These are phyloP conservation scores for Elsinoe arachidis DNA, from an alignment of 2,329 filamentous ascomycete species.

Conservation along the genomic window DNA sequence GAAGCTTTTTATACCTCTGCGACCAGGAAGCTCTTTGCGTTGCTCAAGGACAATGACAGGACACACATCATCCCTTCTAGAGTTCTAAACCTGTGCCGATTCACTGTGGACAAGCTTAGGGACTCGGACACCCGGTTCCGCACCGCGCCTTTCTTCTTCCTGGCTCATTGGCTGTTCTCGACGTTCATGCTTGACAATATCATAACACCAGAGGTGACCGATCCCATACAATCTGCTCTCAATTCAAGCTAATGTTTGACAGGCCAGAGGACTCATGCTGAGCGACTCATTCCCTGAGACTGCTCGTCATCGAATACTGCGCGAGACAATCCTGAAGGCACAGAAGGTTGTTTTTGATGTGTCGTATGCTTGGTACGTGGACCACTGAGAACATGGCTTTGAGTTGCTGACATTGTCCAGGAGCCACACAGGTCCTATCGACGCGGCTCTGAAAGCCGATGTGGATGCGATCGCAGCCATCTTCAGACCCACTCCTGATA, in stretches of 20 bases:
- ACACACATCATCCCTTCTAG: constrained; percentile 78
- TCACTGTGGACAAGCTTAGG: constrained; percentile 60
- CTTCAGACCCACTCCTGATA: constrained; percentile 40
- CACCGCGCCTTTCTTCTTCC: constrained; percentile 67
- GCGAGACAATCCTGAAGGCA: constrained; percentile 69
- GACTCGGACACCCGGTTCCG: constrained; percentile 62
- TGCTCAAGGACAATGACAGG: constrained; percentile 71
- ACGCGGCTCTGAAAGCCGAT: constrained; percentile 55
- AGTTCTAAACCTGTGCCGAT: constrained; percentile 73
- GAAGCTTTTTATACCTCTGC: constrained; percentile 84
- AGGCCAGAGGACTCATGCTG: constrained; percentile 59
- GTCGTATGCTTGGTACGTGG: constrained; percentile 55
- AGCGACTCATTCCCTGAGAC: constrained; percentile 90
- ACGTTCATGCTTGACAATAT: constrained; percentile 76
- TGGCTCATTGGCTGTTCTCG: constrained; percentile 87
- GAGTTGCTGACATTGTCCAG: constrained; percentile 27
- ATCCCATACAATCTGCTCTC: not conserved
- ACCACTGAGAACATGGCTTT: constrained; percentile 15
- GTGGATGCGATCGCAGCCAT: constrained; percentile 63
- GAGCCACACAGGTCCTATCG: constrained; percentile 54
- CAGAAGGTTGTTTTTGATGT: constrained; percentile 73
- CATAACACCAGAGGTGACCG: constrained; percentile 72
- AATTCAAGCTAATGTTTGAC: constrained; percentile 25
- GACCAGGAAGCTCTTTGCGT: constrained; percentile 70
- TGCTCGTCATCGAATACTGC: constrained; percentile 65